phyloP scores from a whole-genome alignment of 106 monocot species.

The Apostasia shenzhenica region DNA sequence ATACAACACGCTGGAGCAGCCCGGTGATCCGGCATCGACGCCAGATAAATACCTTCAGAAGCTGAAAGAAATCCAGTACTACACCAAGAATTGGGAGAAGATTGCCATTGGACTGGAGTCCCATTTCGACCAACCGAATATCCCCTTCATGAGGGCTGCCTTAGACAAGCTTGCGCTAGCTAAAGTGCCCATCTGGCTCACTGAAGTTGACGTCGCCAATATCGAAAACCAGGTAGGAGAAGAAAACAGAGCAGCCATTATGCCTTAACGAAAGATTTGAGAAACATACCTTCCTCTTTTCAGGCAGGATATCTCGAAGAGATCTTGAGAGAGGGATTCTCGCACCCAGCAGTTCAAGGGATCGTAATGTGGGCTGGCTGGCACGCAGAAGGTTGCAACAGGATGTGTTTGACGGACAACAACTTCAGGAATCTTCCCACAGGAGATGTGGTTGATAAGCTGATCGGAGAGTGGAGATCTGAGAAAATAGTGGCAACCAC shows the following conservation, averaged over 20 bases:
- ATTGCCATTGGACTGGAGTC: conserved; percentile 65
- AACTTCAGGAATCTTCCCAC: conserved; percentile 65
- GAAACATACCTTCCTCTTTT: background rate
- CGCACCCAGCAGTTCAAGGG: conserved; percentile 66
- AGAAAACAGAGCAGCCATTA: background rate
- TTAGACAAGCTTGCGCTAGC: conserved; percentile 47
- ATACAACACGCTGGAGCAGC: conserved; percentile 61
- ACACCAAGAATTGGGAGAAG: conserved; percentile 4
- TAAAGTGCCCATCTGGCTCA: conserved; percentile 68
- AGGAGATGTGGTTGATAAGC: conserved; percentile 67
- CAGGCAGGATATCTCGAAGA: conserved; percentile 57
- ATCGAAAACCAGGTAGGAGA: conserved; percentile 34
- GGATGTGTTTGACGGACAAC: conserved; percentile 79
- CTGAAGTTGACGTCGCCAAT: conserved; percentile 57
- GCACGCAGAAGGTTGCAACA: conserved; percentile 44
- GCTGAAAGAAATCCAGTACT: conserved; percentile 30
- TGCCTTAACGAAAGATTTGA: background rate
- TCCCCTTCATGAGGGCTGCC: conserved; percentile 65
- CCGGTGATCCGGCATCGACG: conserved; percentile 17
- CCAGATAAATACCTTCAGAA: conserved; percentile 51
- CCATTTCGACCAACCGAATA: conserved; percentile 55
- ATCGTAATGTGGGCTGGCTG: conserved; percentile 76
- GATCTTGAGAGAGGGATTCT: conserved; percentile 60
- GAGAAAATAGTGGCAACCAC: conserved; percentile 11
- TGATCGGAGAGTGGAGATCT: conserved; percentile 45